Evolutionary conservation across 805 yeast genomes (phyloP).

Genomic region (Nakazawaea wyomingensis): DNA sequence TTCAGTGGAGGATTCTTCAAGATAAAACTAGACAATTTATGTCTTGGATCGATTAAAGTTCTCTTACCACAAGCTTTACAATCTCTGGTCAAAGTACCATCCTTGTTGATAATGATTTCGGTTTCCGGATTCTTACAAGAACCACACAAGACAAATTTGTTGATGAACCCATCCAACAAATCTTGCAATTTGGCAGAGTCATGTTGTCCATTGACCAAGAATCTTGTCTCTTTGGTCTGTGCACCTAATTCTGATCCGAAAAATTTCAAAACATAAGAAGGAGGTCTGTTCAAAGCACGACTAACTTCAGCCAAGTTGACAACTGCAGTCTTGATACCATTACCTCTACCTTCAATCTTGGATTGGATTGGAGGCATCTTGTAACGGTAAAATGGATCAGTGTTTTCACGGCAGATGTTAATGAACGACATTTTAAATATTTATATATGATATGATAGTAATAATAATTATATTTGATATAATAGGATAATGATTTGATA

Average conservation of each 20-base stretch:
- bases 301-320: slow-evolving; percentile 90
- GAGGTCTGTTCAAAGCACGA: slow-evolving; percentile 89
- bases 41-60: slow-evolving; percentile 77
- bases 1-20: slow-evolving; percentile 81
- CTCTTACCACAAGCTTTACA: slow-evolving; percentile 98
- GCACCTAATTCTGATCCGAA: slow-evolving; percentile 98
- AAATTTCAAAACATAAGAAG: slow-evolving; percentile 85
- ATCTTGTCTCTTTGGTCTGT: slow-evolving; percentile 85
- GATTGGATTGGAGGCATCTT: slow-evolving; percentile 98
- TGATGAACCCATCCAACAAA: slow-evolving; percentile 88
- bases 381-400: slow-evolving; percentile 98
- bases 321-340: slow-evolving; percentile 96
- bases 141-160: slow-evolving; percentile 88
- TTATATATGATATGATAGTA: not conserved
- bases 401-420: slow-evolving; percentile 94
- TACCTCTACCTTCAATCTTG: slow-evolving; percentile 97
- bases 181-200: slow-evolving; percentile 90
- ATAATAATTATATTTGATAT: not conserved
- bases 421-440: slow-evolving; percentile 64
- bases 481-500: too few relatives aligned
- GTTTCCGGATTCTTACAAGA: slow-evolving; percentile 98
- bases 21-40: slow-evolving; percentile 81
- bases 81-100: slow-evolving; percentile 75
- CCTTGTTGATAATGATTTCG: slow-evolving; percentile 74
- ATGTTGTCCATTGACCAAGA: slow-evolving; percentile 91